These are phyloP conservation scores for Candida neerlandica DNA, from an alignment of 1,139 yeast species.

Conservation along the genomic window DNA sequence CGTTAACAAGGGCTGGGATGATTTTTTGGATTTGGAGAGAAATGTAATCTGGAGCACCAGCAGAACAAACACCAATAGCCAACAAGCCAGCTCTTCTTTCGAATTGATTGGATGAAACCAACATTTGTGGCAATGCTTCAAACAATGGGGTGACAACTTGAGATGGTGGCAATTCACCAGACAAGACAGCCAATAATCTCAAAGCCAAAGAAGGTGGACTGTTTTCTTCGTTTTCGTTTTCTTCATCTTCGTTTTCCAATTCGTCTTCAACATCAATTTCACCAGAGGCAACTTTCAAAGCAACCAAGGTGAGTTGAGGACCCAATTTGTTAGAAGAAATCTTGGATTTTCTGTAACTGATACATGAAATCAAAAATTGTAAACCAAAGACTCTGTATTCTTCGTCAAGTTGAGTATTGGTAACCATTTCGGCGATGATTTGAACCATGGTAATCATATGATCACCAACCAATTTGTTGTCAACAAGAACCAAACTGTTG, in stretches of 20 bases:
- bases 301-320: constrained; percentile 72
- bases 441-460: constrained; percentile 68
- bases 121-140: constrained; percentile 64
- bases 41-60: constrained; percentile 93
- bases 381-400: constrained; percentile 84
- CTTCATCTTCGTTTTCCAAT: constrained; percentile 78
- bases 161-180: constrained; percentile 86
- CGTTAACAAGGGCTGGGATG: constrained; percentile 71
- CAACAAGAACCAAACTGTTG: constrained; percentile 76
- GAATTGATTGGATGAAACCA: constrained; percentile 63
- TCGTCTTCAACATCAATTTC: constrained; percentile 74
- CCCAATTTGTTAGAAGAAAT: constrained; percentile 70
- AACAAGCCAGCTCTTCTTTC: constrained; percentile 89
- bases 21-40: constrained; percentile 74
- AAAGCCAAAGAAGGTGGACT: constrained; percentile 78
- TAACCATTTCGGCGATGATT: constrained; percentile 75
- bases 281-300: constrained; percentile 78
- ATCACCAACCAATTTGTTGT: constrained; percentile 78
- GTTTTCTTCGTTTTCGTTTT: constrained; percentile 90
- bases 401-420: constrained; percentile 68
- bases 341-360: constrained; percentile 72
- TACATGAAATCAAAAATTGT: constrained; percentile 80
- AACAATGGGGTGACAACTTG: constrained; percentile 85
- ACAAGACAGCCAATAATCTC: constrained; percentile 75
- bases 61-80: constrained; percentile 79